Evolutionary conservation across 345 rosid species (phyloP).

Genomic region (Salix dunnii): DNA sequence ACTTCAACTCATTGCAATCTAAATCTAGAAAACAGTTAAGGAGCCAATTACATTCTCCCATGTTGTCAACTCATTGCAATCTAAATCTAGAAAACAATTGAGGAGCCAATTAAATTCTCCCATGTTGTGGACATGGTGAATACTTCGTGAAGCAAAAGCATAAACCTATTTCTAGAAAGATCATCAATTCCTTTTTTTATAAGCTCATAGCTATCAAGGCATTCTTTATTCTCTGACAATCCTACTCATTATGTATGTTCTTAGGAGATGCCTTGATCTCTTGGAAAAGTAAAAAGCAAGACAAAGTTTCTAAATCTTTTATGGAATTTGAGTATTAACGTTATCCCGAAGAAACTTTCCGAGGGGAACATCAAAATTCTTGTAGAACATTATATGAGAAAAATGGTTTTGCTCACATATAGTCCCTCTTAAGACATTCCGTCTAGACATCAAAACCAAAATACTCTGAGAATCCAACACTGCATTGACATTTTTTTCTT

Average conservation of each 20-base stretch:
- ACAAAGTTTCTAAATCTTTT: no score
- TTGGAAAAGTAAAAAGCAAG: no score
- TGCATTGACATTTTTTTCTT: constrained; percentile 34
- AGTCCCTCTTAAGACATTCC: constrained; percentile 60
- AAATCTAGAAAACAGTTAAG: background rate
- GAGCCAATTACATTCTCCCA: background rate
- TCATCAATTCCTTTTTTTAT: background rate
- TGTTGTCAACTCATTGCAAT: constrained; percentile 1
- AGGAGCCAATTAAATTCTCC: background rate
- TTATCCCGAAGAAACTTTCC: constrained; percentile 78
- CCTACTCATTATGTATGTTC: no score
- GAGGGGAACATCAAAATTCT: constrained; percentile 77
- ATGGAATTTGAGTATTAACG: no score
- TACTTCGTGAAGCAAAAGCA: background rate
- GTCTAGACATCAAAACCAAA: constrained; percentile 82
- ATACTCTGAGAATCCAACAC: constrained; percentile 63
- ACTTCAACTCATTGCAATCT: constrained; percentile 7
- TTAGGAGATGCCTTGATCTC: no score
- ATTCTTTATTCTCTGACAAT: no score
- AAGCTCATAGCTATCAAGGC: no score
- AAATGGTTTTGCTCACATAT: constrained; percentile 90
- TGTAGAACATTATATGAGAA: constrained; percentile 89
- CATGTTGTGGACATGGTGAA: background rate
- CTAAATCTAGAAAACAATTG: background rate
- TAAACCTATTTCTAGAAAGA: constrained; percentile 5